These are phyloP conservation scores for Speleostelium caveatum DNA, from an alignment of 78 protist species.

Conservation along the genomic window DNA sequence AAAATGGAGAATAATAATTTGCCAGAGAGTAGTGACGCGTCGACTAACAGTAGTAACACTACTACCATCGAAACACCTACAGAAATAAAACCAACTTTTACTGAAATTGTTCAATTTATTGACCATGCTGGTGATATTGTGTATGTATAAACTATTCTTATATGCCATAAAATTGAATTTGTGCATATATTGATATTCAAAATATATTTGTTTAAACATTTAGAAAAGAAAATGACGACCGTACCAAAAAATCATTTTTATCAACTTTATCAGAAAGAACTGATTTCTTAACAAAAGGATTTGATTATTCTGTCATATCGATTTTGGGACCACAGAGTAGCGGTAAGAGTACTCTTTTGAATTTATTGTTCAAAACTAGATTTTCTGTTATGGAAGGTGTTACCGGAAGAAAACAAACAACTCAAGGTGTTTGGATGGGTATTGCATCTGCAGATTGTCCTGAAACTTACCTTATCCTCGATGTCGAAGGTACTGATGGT, in stretches of 20 bases:
- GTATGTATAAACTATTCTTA: slow-evolving; percentile 21
- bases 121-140: slow-evolving; percentile 69
- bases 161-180: background rate
- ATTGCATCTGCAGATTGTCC: background rate
- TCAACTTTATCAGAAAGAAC: slow-evolving; percentile 52
- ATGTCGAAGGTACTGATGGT: slow-evolving; percentile 97
- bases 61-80: too few species aligned
- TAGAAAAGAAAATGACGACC: slow-evolving; percentile 54
- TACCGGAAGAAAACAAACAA: slow-evolving; percentile 88
- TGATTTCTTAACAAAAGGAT: slow-evolving; percentile 76
- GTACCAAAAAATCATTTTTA: slow-evolving; percentile 52
- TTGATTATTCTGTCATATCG: slow-evolving; percentile 88
- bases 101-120: slow-evolving; percentile 69
- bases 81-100: too few species aligned
- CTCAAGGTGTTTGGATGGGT: slow-evolving; percentile 90
- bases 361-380: slow-evolving; percentile 89
- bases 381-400: slow-evolving; percentile 90
- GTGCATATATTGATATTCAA: background rate
- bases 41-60: background rate
- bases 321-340: slow-evolving; percentile 94
- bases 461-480: slow-evolving; percentile 84
- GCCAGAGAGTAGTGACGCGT: too few species aligned
- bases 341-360: slow-evolving; percentile 95
- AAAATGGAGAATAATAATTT: too few species aligned
- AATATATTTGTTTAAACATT: background rate